Evolutionary conservation across 2,329 filamentous ascomycete genomes (phyloP).

Genomic region (Blastomyces parvus): DNA sequence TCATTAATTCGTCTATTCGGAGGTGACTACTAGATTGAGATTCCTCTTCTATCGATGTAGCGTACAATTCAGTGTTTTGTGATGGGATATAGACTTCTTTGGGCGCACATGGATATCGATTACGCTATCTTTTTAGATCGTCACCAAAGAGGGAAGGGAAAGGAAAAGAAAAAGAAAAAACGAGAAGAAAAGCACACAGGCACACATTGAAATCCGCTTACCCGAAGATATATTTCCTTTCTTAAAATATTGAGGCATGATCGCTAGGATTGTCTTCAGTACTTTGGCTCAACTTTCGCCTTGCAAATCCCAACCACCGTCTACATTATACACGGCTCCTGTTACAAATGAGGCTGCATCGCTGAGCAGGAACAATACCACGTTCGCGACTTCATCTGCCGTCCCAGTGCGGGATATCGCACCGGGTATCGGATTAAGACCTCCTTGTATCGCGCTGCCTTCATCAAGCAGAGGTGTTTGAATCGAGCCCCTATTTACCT

Average conservation of each 20-base stretch:
- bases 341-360: slow-evolving; percentile 41
- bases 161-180: neutral
- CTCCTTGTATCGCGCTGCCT: slow-evolving; percentile 21
- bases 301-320: slow-evolving; percentile 36
- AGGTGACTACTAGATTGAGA: neutral
- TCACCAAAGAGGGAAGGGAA: no score
- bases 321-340: slow-evolving; percentile 37
- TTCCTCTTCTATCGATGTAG: neutral
- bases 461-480: slow-evolving; percentile 27
- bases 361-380: slow-evolving; percentile 41
- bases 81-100: neutral
- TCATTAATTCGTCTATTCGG: neutral
- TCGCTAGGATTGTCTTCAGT: neutral
- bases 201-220: neutral
- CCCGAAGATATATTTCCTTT: neutral
- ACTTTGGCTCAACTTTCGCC: neutral
- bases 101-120: neutral
- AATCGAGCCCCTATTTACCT: slow-evolving; percentile 22
- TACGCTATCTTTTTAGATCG: neutral
- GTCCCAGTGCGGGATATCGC: slow-evolving; percentile 25
- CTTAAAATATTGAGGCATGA: neutral
- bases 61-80: neutral
- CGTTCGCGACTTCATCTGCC: slow-evolving; percentile 32
- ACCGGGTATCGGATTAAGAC: slow-evolving; percentile 11
- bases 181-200: neutral